Evolutionary conservation across 2,329 filamentous ascomycete species (phyloP).

Genomic region (Blumeria graminis): DNA sequence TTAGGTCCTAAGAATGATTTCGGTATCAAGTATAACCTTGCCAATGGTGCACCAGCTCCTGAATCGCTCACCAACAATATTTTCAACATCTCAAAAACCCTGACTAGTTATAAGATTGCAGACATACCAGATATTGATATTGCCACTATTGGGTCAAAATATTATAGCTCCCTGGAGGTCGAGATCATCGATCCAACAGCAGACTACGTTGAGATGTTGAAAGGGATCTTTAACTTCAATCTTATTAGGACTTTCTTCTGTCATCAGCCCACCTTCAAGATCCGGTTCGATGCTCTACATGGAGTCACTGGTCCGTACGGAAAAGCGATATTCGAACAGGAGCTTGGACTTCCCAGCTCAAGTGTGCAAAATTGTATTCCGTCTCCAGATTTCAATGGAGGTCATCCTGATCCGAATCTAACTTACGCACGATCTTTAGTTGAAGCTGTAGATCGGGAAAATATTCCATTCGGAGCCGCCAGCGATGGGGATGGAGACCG

Average conservation of each 20-base stretch:
- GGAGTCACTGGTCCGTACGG: conserved; percentile 94
- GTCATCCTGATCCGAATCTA: conserved; percentile 93
- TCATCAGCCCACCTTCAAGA: conserved; percentile 74
- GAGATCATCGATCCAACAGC: conserved; percentile 83
- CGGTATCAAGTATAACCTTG: conserved; percentile 98
- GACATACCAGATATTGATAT: conserved; percentile 75
- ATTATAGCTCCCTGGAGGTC: conserved; percentile 69
- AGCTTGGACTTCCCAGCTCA: conserved; percentile 56
- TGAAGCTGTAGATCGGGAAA: conserved; percentile 72
- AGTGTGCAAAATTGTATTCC: conserved; percentile 82
- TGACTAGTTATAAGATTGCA: conserved; percentile 80
- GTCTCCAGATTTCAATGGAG: conserved; percentile 84
- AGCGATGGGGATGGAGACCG: conserved; percentile 94
- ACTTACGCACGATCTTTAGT: conserved; percentile 92
- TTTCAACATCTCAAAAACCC: conserved; percentile 68
- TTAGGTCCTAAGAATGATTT: conserved; percentile 82
- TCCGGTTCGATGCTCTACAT: conserved; percentile 82
- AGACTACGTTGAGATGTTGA: conserved; percentile 87
- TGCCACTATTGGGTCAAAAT: conserved; percentile 55
- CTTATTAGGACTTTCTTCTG: conserved; percentile 87
- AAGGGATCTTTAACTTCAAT: conserved; percentile 95
- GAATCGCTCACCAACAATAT: conserved; percentile 98
- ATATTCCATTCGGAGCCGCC: conserved; percentile 86
- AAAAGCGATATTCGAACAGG: conserved; percentile 79
- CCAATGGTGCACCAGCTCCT: conserved; percentile 86